Evolutionary conservation across 2,329 filamentous ascomycete genomes (phyloP).

Genomic region (Lachnellula occidentalis): DNA sequence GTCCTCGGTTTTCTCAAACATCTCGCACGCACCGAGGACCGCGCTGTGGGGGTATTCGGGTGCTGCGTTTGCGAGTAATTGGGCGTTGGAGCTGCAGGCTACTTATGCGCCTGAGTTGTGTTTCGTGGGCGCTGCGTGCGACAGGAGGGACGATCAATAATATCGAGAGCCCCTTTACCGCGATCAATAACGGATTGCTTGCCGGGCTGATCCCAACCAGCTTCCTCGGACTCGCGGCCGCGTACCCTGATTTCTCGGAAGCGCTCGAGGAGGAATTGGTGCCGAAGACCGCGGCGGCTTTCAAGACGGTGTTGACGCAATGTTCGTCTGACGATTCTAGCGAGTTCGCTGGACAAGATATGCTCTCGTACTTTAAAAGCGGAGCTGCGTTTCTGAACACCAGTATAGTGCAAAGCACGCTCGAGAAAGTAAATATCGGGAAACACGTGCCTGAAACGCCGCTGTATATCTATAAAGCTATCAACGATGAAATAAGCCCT

Average conservation of each 20-base stretch:
- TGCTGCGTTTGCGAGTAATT: constrained; percentile 46
- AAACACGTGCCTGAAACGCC: constrained; percentile 39
- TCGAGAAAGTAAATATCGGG: constrained; percentile 1
- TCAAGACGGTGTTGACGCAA: constrained; percentile 27
- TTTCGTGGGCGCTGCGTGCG: constrained; percentile 43
- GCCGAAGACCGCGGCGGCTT: constrained; percentile 31
- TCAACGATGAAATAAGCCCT: constrained; percentile 39
- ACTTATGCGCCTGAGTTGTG: constrained; percentile 48
- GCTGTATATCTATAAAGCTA: constrained; percentile 45
- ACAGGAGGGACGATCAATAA: constrained; percentile 44
- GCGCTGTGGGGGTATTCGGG: constrained; percentile 52
- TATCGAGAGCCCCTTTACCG: constrained; percentile 32
- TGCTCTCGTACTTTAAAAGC: constrained; percentile 38
- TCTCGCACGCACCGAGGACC: neutral
- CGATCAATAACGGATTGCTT: constrained; percentile 30
- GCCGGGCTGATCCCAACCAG: constrained; percentile 25
- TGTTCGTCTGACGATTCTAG: constrained; percentile 24
- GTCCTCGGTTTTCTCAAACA: neutral
- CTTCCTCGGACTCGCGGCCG: constrained; percentile 10
- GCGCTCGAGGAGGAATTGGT: neutral
- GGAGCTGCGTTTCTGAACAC: constrained; percentile 24
- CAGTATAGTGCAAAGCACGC: neutral
- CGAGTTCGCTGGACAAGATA: constrained; percentile 33
- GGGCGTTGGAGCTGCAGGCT: constrained; percentile 46
- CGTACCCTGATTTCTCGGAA: neutral